Evolutionary conservation across 23 red algal species (phyloP), one percentile per base, ranked within the genome.

Genomic region (Pyropia yezoensis): DNA sequence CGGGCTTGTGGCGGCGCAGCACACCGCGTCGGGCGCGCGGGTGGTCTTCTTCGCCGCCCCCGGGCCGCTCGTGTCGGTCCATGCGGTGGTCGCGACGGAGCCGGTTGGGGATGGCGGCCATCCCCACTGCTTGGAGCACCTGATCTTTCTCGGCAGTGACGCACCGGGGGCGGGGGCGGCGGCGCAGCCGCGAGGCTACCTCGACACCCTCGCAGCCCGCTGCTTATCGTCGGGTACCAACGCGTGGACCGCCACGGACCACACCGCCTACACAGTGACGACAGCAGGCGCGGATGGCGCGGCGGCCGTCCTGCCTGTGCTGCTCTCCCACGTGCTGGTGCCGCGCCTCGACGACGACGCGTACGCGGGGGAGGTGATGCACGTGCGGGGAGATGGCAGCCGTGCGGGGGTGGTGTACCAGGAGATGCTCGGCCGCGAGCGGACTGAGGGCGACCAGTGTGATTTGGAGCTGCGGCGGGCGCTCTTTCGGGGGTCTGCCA

Each of bases 401-500:
- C 79, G 91, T 28, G 94, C 94, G 17, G 94, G 94, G 14, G 94
- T 98, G 20, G 94, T 98, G 30, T 91, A 88, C 67, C 83, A 65
- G 45, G 94, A 98, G 67, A 98, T 98, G 94, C 77, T 83, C 32
- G 80, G 77, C 7, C 82, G 94, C 19, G 94, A 98, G 67, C 77
- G 91, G 61, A 87, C 85, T 14, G 85, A 83, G 34, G 50, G 69
- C 17, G 85, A 87, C 65, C 23, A 83, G 9, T 66, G 63, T 3
- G 82, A 82, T 32, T 33, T 54, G 26, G 82, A 21, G 25, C 22
- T 81, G 33, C 83, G 58, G 14, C 56, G 54, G 57, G 55, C 32
- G 50, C 65, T 88, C 23, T 66, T 90, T 51, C 51, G 8, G 33
- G 86, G 61, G 14, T 84, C 74, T 26, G 72, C 74, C 16, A 69